phyloP scores from a whole-genome alignment of 1,284 basidiomycete species.

The Heterobasidion annosum region DNA sequence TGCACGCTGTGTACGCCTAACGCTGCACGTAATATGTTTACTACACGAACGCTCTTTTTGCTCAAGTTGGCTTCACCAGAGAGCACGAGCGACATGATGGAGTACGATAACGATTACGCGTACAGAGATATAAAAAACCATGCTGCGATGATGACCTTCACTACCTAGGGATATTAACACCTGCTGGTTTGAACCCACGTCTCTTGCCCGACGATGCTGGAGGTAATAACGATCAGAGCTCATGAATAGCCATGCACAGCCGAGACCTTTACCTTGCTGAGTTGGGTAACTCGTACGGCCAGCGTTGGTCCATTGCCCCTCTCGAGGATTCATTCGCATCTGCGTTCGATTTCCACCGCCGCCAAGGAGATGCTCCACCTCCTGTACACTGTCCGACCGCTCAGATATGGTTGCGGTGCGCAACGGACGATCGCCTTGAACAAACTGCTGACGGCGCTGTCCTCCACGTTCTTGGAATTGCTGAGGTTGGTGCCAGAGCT shows the following conservation, averaged over 20 bases:
- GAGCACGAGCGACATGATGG: neutral
- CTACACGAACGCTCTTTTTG: neutral
- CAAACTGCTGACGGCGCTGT: conserved; percentile 40
- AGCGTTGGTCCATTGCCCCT: neutral
- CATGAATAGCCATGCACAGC: neutral
- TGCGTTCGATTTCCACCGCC: conserved; percentile 3
- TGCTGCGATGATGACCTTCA: neutral
- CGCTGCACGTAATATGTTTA: neutral
- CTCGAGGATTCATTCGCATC: conserved; percentile 2
- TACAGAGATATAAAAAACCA: neutral
- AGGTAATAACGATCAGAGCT: conserved; percentile 9
- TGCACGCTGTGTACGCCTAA: neutral
- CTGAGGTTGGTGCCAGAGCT: conserved; percentile 20
- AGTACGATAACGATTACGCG: too few species aligned
- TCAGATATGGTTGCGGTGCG: conserved; percentile 42
- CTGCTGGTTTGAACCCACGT: conserved; percentile 8
- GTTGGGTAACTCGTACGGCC: neutral
- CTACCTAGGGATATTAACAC: neutral
- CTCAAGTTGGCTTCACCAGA: neutral
- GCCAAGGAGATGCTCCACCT: conserved; percentile 56
- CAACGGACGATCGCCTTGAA: conserved; percentile 33
- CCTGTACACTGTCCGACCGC: conserved; percentile 56
- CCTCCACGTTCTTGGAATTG: conserved; percentile 16
- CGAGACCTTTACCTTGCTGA: conserved; percentile 2
- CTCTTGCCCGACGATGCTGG: conserved; percentile 6